A percentile compares a stretch with the other conserved stretches of the same genome.
Conservation (phyloP, 1,139 yeast species). For the Suhomyces anneliseae region DNA sequence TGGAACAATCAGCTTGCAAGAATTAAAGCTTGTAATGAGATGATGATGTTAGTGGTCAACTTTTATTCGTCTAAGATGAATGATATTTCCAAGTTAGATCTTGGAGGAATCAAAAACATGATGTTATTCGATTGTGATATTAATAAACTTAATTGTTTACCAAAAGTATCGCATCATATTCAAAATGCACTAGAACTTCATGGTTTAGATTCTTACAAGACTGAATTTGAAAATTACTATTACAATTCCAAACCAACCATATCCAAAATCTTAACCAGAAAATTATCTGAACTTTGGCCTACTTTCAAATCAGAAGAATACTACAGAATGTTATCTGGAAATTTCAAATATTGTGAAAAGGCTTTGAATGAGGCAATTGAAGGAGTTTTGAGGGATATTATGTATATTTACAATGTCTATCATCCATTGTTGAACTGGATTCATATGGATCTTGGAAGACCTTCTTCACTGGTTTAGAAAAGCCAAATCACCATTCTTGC, state of each 20-base stretch:
- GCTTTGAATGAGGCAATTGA: slow-evolving; percentile 10
- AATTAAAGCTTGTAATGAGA: not conserved
- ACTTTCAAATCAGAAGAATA: not conserved
- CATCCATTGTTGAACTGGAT: slow-evolving; percentile 35
- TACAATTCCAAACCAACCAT: not conserved
- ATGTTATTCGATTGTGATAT: not conserved
- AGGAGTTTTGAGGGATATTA: slow-evolving; percentile 9
- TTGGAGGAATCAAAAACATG: not conserved
- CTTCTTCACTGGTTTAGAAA: too few species aligned
- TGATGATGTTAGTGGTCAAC: not conserved
- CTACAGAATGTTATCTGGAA: slow-evolving; percentile 5
- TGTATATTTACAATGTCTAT: slow-evolving; percentile 24
- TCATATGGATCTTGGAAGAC: slow-evolving; percentile 25
- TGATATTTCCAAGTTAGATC: not conserved
- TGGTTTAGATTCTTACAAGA: not conserved
- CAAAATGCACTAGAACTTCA: not conserved
- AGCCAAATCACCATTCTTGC: too few species aligned
- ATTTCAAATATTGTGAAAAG: slow-evolving; percentile 13
- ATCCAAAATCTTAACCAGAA: not conserved
- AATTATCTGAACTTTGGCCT: not conserved
- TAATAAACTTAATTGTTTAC: not conserved
- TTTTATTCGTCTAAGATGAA: not conserved
- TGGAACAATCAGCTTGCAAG: slow-evolving; percentile 1
- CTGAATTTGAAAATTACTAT: slow-evolving; percentile 1
- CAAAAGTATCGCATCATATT: not conserved